Percentiles rank a stretch among this genome's conserved stretches.
Evolutionary conservation across 208 protist species (phyloP).

Genomic region (Vickermania spadyakhi): DNA sequence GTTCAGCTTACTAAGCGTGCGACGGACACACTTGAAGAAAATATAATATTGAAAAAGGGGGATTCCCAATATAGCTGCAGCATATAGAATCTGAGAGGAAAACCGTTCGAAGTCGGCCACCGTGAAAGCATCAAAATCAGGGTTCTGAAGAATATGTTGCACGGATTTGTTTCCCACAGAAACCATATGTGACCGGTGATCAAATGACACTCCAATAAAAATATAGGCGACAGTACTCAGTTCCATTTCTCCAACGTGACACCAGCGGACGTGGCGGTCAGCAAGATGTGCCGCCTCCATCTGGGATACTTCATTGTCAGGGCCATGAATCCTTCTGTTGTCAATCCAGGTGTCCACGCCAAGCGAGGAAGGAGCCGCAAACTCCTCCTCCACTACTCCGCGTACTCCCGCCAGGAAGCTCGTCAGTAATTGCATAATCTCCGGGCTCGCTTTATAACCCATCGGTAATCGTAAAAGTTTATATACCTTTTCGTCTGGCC

Average conservation of each 20-base stretch:
- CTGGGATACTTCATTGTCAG: not conserved
- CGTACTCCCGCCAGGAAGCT: not conserved
- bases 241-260: not conserved
- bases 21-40: slow-evolving; percentile 1
- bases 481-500: not conserved
- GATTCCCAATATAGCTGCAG: not conserved
- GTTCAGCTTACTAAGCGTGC: not conserved
- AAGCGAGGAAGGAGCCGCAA: not conserved
- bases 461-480: not conserved
- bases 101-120: not conserved
- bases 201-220: not conserved
- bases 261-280: not conserved
- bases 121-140: not conserved
- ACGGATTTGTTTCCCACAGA: not conserved
- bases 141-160: not conserved
- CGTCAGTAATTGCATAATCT: slow-evolving; percentile 4
- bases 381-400: not conserved
- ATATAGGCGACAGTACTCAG: not conserved
- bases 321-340: slow-evolving; percentile 1
- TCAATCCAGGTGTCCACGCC: slow-evolving; percentile 1
- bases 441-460: slow-evolving; percentile 1
- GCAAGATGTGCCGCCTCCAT: not conserved
- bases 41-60: slow-evolving; percentile 1
- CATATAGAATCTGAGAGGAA: not conserved
- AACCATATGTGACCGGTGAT: not conserved